Evolutionary conservation across 2,329 filamentous ascomycete species (phyloP).

Genomic region (Aspergillus sp.): DNA sequence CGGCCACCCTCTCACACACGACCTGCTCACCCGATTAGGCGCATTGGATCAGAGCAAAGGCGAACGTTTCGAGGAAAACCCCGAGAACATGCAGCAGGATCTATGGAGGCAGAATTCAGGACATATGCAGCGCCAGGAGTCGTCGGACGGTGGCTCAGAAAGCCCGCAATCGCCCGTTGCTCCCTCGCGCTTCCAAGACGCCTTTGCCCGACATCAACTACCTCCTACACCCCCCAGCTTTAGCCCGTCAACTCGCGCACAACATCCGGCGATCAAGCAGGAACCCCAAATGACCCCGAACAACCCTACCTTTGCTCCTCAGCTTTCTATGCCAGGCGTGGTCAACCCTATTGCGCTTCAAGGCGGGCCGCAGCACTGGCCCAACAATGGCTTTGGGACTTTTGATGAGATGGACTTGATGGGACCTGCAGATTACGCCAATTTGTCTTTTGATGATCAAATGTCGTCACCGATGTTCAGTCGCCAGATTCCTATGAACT

Average conservation of each 20-base stretch:
- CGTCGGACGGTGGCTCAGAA: slow-evolving; percentile 55
- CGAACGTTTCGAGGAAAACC: slow-evolving; percentile 56
- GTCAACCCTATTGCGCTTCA: slow-evolving; percentile 34
- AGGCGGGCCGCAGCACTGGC: slow-evolving; percentile 21
- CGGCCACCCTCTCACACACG: slow-evolving; percentile 59
- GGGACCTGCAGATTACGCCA: slow-evolving; percentile 23
- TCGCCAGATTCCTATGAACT: slow-evolving; percentile 30
- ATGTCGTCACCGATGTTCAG: slow-evolving; percentile 32
- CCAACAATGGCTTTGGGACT: slow-evolving; percentile 17
- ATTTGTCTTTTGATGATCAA: slow-evolving; percentile 28
- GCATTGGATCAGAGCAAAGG: slow-evolving; percentile 51
- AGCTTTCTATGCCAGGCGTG: slow-evolving; percentile 28
- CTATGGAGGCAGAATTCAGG: slow-evolving; percentile 50
- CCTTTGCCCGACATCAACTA: slow-evolving; percentile 25
- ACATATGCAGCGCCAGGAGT: slow-evolving; percentile 49
- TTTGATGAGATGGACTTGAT: slow-evolving; percentile 33
- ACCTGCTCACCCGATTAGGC: slow-evolving; percentile 57
- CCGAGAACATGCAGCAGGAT: slow-evolving; percentile 50
- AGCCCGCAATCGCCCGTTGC: slow-evolving; percentile 44
- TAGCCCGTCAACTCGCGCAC: slow-evolving; percentile 27
- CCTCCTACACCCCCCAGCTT: slow-evolving; percentile 38
- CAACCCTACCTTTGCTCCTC: slow-evolving; percentile 17
- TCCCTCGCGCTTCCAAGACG: slow-evolving; percentile 24
- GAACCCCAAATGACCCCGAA: slow-evolving; percentile 18
- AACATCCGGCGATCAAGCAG: slow-evolving; percentile 21